These are phyloP conservation scores for Tetracladium setigerum DNA, from an alignment of 495 filamentous ascomycete species.

Conservation along the genomic window DNA sequence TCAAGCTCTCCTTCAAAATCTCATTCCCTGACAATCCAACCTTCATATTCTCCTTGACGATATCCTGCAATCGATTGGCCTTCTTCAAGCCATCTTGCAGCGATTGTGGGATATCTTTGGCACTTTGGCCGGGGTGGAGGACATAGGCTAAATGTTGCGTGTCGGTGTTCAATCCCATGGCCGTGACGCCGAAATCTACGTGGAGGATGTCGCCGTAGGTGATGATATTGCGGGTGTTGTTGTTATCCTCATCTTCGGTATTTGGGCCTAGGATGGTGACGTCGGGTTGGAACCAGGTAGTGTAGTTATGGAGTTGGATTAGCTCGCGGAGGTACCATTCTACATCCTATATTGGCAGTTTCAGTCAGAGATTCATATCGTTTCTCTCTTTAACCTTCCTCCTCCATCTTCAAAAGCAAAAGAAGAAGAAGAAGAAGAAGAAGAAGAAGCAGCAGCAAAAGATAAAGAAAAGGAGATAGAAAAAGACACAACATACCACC, in stretches of 20 bases:
- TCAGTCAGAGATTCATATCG: not conserved
- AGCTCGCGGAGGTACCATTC: constrained; percentile 41
- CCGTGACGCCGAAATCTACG: constrained; percentile 39
- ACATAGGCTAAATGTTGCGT: constrained; percentile 43
- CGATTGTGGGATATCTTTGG: constrained; percentile 29
- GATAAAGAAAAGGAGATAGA: not conserved
- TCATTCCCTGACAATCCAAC: constrained; percentile 32
- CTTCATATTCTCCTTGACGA: constrained; percentile 34
- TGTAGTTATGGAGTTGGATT: constrained; percentile 38
- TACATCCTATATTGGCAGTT: constrained; percentile 27
- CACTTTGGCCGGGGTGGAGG: constrained; percentile 32
- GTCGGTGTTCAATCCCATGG: constrained; percentile 39
- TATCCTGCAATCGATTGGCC: constrained; percentile 37
- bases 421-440: not conserved
- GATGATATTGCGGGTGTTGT: constrained; percentile 22
- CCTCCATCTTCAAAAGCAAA: constrained; percentile 1
- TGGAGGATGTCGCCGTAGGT: constrained; percentile 35
- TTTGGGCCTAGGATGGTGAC: constrained; percentile 28
- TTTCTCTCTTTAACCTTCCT: not conserved
- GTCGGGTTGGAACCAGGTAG: constrained; percentile 39
- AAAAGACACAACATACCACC: constrained; percentile 19
- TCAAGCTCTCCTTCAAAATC: constrained; percentile 27
- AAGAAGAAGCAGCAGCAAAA: not conserved
- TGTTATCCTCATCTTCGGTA: constrained; percentile 12
- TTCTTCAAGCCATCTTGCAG: constrained; percentile 32